phyloP scores from a whole-genome alignment of 345 rosid species.

The Eucalyptus sp. region DNA sequence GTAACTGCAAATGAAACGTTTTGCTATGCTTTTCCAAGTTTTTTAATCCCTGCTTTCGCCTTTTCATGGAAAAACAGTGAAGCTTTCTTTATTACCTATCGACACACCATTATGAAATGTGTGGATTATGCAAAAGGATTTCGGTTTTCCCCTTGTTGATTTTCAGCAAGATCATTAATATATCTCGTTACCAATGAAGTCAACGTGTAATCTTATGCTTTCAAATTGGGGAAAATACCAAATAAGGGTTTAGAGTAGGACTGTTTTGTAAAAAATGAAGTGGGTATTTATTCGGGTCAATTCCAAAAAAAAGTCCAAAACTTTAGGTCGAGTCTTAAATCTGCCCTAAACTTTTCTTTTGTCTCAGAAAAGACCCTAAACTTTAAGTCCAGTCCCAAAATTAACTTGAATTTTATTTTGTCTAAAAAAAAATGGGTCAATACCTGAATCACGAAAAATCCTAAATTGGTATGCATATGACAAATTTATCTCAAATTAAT shows the following conservation, averaged over 20 bases:
- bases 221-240: not conserved
- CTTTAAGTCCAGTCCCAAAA: too few species aligned
- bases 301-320: too few species aligned
- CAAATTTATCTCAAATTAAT: too few species aligned
- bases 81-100: not conserved
- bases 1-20: not conserved
- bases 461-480: accelerated
- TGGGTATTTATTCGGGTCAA: too few species aligned
- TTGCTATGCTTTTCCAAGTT: not conserved
- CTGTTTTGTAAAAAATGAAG: not conserved
- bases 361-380: too few species aligned
- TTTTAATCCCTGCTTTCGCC: not conserved
- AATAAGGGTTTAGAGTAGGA: not conserved
- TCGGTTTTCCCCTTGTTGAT: not conserved
- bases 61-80: not conserved
- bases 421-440: too few species aligned
- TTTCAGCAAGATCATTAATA: not conserved
- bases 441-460: accelerated
- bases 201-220: too few species aligned
- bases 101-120: not conserved
- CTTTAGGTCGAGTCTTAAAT: too few species aligned
- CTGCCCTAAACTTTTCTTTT: too few species aligned
- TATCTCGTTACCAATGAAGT: not conserved
- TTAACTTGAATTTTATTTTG: too few species aligned
- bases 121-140: not conserved